phyloP scores from a whole-genome alignment of 768 basidiomycete species.

The Lanmaoa pseudosensibilis region DNA sequence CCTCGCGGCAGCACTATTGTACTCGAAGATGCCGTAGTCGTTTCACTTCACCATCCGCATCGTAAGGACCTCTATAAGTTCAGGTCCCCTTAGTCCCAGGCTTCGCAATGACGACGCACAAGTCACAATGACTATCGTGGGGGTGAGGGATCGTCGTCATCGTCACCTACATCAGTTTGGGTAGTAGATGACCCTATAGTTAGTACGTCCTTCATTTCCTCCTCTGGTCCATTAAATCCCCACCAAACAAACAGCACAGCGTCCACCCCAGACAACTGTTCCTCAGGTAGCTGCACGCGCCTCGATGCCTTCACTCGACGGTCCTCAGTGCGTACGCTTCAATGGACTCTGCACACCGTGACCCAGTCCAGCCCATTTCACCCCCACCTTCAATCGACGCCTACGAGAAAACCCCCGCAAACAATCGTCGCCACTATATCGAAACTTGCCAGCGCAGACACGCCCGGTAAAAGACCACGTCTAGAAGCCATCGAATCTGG shows the following conservation, averaged over 20 bases:
- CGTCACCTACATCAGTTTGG: conserved; percentile 40
- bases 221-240: not conserved
- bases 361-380: not conserved
- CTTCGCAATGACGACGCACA: too few relatives aligned
- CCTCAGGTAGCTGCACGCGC: not conserved
- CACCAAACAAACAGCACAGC: not conserved
- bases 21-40: too few relatives aligned
- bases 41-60: too few relatives aligned
- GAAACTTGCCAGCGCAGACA: not conserved
- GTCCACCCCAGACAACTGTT: not conserved
- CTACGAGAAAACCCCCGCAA: not conserved
- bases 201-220: not conserved
- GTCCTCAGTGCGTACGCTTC: not conserved
- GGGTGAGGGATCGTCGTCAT: too few relatives aligned
- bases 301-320: not conserved
- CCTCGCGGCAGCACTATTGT: too few relatives aligned
- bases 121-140: too few relatives aligned
- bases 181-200: conserved; percentile 27
- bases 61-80: too few relatives aligned
- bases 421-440: not conserved
- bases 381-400: not conserved
- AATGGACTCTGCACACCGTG: not conserved
- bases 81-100: too few relatives aligned
- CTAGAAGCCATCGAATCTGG: conserved; percentile 13
- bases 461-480: conserved; percentile 1